Conservation (phyloP, 1,284 basidiomycete genomes). For the Hypsizygus ulmarius region DNA sequence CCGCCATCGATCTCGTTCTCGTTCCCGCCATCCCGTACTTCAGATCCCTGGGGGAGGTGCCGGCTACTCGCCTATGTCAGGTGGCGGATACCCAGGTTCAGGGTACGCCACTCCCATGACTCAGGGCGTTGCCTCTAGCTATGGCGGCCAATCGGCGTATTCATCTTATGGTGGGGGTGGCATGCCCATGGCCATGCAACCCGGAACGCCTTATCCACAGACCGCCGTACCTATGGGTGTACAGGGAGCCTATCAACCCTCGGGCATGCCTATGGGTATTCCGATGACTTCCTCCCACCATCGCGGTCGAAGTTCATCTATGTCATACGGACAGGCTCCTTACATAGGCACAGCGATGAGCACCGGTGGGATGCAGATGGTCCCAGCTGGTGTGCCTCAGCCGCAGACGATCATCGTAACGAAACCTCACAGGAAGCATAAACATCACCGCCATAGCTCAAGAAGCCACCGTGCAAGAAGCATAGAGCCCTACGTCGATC, state of each 20-base stretch:
- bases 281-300: conserved; percentile 21
- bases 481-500: conserved; percentile 24
- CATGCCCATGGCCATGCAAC: conserved; percentile 22
- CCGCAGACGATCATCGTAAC: conserved; percentile 35
- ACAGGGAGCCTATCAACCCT: conserved; percentile 8
- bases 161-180: conserved; percentile 25
- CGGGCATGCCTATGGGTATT: conserved; percentile 21
- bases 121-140: conserved; percentile 20
- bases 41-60: conserved; percentile 5
- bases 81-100: conserved; percentile 10
- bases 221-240: conserved; percentile 18
- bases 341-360: conserved; percentile 26
- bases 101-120: conserved; percentile 18
- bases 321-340: conserved; percentile 29
- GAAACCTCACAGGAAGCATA: conserved; percentile 32
- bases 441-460: conserved; percentile 25
- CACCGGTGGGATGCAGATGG: conserved; percentile 17
- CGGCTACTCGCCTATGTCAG: conserved; percentile 6
- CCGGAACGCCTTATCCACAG: conserved; percentile 12
- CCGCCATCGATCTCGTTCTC: conserved; percentile 25
- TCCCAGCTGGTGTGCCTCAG: conserved; percentile 19
- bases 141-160: conserved; percentile 24
- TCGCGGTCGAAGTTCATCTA: conserved; percentile 33
- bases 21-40: conserved; percentile 19
- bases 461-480: conserved; percentile 32